Evolutionary conservation across 2,329 filamentous ascomycete genomes (phyloP), one percentile per base, ranked within the genome.

Genomic region (Cladophialophora carrionii): DNA sequence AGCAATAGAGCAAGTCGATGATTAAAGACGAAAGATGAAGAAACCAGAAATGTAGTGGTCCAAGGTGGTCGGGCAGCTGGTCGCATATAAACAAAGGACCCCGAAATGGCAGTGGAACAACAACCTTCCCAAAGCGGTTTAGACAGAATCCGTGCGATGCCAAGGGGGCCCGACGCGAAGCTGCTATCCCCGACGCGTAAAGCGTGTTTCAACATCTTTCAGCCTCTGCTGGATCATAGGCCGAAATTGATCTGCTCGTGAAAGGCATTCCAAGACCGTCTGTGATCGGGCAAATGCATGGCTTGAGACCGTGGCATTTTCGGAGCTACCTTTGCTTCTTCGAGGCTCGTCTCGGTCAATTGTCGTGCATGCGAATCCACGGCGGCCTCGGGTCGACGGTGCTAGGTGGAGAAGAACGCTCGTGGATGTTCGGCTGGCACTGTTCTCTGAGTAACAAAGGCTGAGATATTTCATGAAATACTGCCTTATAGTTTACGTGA

Each of bases 21-120:
- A 54, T 53, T 53, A 41, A 55, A 54, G n/a, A 20, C 20, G 12
- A 22, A 43, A 22, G 20, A 26, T 22, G 59, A 29, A 48, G 37
- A 55, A 55, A 22, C 22, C n/a, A 8, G 51, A 61, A 53, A 31
- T 43, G 34, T 26, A 4, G 55, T 41, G 51, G 26, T 8, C 14
- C 17, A 17, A 10, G 22, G 51, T 60, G 64, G 64, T 60, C 64
- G 60, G 60, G 48, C 49, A 66, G 31, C 34, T 10, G 64, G 64
- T 63, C 51, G 64, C 64, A 66, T 63, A 66, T 66, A 66, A 63
- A 66, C 60, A 66, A 66, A 55, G n/a, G n/a, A 22, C 22, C 49
- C 51, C 49, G 52, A 63, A 24, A 9, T 32, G 59, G 64, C 57
- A 60, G 37, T 20, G 41, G 48, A 57, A 46, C 63, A 56, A 67